These are phyloP conservation scores for Paradendryphiella salina DNA, from an alignment of 2,329 filamentous ascomycete genomes.

Conservation along the genomic window DNA sequence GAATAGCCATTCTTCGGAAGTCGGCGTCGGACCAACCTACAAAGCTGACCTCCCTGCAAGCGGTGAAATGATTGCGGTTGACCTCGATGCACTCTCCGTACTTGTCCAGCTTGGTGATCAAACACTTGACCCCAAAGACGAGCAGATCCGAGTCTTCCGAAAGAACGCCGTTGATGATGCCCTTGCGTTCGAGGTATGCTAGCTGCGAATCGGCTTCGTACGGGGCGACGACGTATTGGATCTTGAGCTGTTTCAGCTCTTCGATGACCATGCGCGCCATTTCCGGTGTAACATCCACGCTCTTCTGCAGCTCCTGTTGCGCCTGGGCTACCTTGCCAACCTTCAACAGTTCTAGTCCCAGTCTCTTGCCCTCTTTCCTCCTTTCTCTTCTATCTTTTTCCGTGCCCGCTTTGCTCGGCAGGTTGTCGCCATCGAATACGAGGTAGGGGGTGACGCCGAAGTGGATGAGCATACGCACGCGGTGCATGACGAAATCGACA, in stretches of 20 bases:
- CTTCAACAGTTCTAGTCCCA: conserved; percentile 76
- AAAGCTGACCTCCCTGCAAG: conserved; percentile 83
- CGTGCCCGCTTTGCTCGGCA: conserved; percentile 90
- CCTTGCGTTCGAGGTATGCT: conserved; percentile 86
- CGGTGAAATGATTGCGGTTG: conserved; percentile 83
- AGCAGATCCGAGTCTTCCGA: conserved; percentile 96
- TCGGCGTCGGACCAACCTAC: conserved; percentile 90
- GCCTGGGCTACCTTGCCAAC: conserved; percentile 82
- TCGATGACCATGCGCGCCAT: conserved; percentile 94
- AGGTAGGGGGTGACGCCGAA: conserved; percentile 94
- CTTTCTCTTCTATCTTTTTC: conserved; percentile 76
- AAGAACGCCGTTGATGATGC: conserved; percentile 81
- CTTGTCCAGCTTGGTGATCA: conserved; percentile 92
- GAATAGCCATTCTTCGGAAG: conserved; percentile 92
- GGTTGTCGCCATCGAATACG: conserved; percentile 92
- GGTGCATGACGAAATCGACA: conserved; percentile 85
- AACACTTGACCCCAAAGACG: conserved; percentile 87
- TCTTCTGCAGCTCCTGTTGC: conserved; percentile 86
- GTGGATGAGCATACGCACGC: conserved; percentile 90
- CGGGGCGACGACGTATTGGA: conserved; percentile 90
- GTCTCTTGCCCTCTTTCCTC: conserved; percentile 73
- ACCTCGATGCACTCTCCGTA: conserved; percentile 93
- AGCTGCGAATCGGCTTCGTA: conserved; percentile 98
- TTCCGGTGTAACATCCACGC: conserved; percentile 90
- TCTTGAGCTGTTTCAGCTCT: conserved; percentile 76